Base-by-base conservation (phyloP, 257 asterid genomes). In the Sherardia arvensis region DNA sequence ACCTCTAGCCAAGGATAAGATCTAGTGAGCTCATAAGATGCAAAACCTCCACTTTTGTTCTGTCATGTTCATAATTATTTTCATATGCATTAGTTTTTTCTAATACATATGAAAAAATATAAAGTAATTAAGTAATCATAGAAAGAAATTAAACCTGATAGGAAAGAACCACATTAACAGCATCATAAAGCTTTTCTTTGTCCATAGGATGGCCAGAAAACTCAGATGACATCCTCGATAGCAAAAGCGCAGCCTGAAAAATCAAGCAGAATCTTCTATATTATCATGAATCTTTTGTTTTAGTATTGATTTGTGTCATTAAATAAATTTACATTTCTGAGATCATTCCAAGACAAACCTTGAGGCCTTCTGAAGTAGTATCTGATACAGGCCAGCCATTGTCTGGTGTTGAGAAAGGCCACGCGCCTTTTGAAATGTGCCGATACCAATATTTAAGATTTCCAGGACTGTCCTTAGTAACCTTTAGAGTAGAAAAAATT, bases 1-100 rank as follows among this genome's bases (percentile, higher is more conserved):
- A 83, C 93, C 90, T 85, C 95, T 71, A 87, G 71, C 90, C 95
- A 87, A 7, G 85, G 68, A 71, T 76, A 83, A 20, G 95, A 87
- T 78, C 95, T 76, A 14, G 95, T 84, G 58, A 81, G 85, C 74
- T 87, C 95, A 59, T 87, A 85, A 5, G 95, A 71, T 64, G 93
- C 95, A 77, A 82, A 87, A 8, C 95, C 95, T 27, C 95, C 93
- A 38, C 54, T 79, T 65, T 59, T 61, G 60, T 87, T 87, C 95
- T 87, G 88, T 72, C 68, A 40, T 14, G 15, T 59, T 7, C 26
- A 11, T 11, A 63, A 8, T 18, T 20, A 12, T 2, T 14, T 34
- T n/a, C n/a, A n/a, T n/a, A n/a, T n/a, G n/a, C n/a, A n/a, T n/a
- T n/a, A n/a, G n/a, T n/a, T n/a, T n/a, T n/a, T n/a, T n/a, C n/a